Percentiles rank a stretch among this genome's conserved stretches.
Evolutionary conservation across 352 stramenopile genomes (phyloP).

Genomic region (Globisporangium nagaii): DNA sequence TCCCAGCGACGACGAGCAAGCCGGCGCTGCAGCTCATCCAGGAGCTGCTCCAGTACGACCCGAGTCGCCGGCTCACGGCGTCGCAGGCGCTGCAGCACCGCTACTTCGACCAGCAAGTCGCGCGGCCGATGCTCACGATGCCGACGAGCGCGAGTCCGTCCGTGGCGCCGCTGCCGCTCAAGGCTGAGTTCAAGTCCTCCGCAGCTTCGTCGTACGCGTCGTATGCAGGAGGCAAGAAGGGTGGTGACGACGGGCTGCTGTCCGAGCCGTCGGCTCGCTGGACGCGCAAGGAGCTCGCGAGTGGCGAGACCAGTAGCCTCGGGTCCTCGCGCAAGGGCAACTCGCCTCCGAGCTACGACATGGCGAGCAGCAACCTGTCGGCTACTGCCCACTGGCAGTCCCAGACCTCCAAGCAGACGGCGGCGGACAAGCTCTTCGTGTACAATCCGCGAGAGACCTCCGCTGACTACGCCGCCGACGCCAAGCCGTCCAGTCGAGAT

Average conservation of each 20-base stretch:
- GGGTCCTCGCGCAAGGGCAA: conserved; percentile 11
- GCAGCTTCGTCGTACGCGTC: background rate
- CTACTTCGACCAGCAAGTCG: conserved; percentile 84
- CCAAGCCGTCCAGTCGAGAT: conserved; percentile 10
- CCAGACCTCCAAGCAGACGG: conserved; percentile 4
- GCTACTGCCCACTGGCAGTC: background rate
- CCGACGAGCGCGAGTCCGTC: background rate
- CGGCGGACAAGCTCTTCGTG: conserved; percentile 7
- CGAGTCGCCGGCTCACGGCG: conserved; percentile 81
- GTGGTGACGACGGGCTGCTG: background rate
- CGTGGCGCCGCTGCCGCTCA: conserved; percentile 9
- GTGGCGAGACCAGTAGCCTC: background rate
- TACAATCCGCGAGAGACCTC: conserved; percentile 8
- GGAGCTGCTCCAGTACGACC: conserved; percentile 91
- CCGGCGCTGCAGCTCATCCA: conserved; percentile 80
- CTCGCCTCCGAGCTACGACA: conserved; percentile 3
- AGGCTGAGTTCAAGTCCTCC: conserved; percentile 26
- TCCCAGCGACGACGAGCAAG: conserved; percentile 64
- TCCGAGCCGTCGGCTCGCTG: conserved; percentile 3
- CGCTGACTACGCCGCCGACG: conserved; percentile 16
- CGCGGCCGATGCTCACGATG: conserved; percentile 30
- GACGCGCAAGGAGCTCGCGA: conserved; percentile 9
- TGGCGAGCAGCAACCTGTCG: background rate
- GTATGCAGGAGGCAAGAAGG: conserved; percentile 4
- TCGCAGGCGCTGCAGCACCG: conserved; percentile 90